Conservation (phyloP, 2,329 filamentous ascomycete species). For the Clarireedia monteithiana region DNA sequence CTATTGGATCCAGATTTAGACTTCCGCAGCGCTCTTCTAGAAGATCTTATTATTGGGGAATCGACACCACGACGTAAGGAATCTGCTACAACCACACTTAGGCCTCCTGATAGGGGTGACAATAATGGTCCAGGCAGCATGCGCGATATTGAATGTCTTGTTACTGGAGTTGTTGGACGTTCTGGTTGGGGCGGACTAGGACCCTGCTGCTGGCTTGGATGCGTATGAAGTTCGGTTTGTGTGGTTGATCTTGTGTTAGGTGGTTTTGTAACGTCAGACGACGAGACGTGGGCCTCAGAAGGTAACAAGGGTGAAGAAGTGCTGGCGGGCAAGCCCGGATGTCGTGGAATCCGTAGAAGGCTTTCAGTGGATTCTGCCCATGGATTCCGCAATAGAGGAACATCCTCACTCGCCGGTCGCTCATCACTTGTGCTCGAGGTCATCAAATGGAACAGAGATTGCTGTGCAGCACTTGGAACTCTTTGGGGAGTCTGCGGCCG, state of each 20-base stretch:
- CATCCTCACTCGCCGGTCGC: conserved; percentile 11
- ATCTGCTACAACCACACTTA: conserved; percentile 58
- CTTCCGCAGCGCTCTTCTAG: conserved; percentile 25
- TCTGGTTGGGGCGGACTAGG: conserved; percentile 32
- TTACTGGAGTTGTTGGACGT: conserved; percentile 32
- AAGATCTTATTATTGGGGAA: conserved; percentile 28
- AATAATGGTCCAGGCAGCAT: conserved; percentile 52
- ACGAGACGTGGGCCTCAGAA: conserved; percentile 22
- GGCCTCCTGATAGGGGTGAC: conserved; percentile 49
- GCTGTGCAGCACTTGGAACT: conserved; percentile 19
- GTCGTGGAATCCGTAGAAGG: conserved; percentile 13
- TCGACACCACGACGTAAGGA: conserved; percentile 50
- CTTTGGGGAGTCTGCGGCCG: conserved; percentile 19
- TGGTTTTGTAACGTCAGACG: conserved; percentile 17
- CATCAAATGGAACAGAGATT: conserved; percentile 14
- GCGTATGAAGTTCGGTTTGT: conserved; percentile 23
- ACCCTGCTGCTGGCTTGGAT: conserved; percentile 25
- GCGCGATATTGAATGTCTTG: conserved; percentile 39
- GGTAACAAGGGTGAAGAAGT: conserved; percentile 25
- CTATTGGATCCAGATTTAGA: conserved; percentile 24
- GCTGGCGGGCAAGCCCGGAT: conserved; percentile 19
- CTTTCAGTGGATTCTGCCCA: conserved; percentile 22
- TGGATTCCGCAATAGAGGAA: conserved; percentile 24
- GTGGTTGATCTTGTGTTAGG: conserved; percentile 21
- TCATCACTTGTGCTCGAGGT: conserved; percentile 10